phyloP scores from a whole-genome alignment of 2,329 filamentous ascomycete species.

The Fusarium nanum region DNA sequence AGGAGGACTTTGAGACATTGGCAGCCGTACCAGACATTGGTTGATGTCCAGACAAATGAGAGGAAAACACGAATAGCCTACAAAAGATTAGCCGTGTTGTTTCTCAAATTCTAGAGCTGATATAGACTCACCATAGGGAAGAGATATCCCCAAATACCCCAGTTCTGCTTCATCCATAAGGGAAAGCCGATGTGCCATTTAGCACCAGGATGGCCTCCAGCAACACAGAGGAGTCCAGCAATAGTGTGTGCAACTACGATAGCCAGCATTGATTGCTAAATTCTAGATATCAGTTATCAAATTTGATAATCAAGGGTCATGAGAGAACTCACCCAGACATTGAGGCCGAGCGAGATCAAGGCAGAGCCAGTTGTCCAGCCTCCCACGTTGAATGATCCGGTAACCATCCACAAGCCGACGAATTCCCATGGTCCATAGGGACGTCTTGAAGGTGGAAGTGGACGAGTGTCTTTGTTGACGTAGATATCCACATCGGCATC shows the following conservation, averaged over 20 bases:
- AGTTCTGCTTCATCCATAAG: conserved; percentile 43
- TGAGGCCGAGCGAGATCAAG: conserved; percentile 46
- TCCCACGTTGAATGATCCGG: conserved; percentile 51
- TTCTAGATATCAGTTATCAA: rapidly evolving
- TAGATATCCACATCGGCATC: background rate
- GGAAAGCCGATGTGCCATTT: conserved; percentile 48
- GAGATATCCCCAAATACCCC: conserved; percentile 45
- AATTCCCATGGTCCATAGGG: conserved; percentile 51
- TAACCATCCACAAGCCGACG: conserved; percentile 50
- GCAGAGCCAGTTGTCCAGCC: conserved; percentile 50
- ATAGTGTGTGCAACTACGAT: conserved; percentile 32
- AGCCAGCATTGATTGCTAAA: background rate
- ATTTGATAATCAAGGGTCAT: no score
- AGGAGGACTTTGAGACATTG: background rate
- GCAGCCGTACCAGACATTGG: background rate
- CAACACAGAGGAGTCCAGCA: conserved; percentile 44
- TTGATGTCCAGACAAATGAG: conserved; percentile 8
- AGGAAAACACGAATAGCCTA: background rate
- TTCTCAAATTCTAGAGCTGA: rapidly evolving
- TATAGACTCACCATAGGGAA: conserved; percentile 34
- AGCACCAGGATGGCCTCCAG: conserved; percentile 44
- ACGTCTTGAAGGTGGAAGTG: conserved; percentile 46
- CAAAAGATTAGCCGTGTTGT: background rate
- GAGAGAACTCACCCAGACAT: conserved; percentile 24
- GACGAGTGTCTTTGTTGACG: conserved; percentile 26